phyloP scores from a whole-genome alignment of 176 grass and related monocot species.

The Raddia distichophylla region DNA sequence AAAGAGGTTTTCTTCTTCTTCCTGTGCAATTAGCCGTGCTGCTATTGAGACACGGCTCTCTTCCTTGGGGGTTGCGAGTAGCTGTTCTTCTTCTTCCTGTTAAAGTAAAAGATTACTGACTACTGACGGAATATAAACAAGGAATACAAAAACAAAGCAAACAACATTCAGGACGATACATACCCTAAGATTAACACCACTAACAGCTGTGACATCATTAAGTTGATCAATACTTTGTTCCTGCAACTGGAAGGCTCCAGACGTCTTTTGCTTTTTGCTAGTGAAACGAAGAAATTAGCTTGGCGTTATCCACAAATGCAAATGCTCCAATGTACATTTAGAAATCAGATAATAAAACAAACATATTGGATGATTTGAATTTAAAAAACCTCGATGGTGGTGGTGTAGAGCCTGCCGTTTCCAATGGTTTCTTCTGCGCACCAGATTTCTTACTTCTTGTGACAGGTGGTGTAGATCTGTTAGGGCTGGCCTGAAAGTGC shows the following conservation, averaged over 20 bases:
- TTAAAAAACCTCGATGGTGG: slow-evolving; percentile 63
- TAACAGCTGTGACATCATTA: slow-evolving; percentile 99
- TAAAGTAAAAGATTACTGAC: not conserved
- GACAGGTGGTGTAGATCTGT: slow-evolving; percentile 42
- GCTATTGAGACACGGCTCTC: slow-evolving; percentile 78
- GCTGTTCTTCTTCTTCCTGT: slow-evolving; percentile 96
- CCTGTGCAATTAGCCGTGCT: slow-evolving; percentile 75
- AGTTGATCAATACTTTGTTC: slow-evolving; percentile 99
- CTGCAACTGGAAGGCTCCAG: slow-evolving; percentile 73
- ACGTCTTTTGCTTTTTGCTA: slow-evolving; percentile 93
- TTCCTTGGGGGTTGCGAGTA: slow-evolving; percentile 81
- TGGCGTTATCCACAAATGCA: slow-evolving; percentile 26
- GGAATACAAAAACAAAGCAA: slow-evolving; percentile 7
- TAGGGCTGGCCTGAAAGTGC: slow-evolving; percentile 50
- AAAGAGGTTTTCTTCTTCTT: slow-evolving; percentile 94
- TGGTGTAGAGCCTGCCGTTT: slow-evolving; percentile 60
- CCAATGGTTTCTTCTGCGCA: slow-evolving; percentile 89
- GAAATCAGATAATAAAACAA: slow-evolving; percentile 32
- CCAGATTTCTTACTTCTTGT: slow-evolving; percentile 77
- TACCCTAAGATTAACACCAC: slow-evolving; percentile 98
- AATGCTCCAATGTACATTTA: slow-evolving; percentile 28
- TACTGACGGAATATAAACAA: slow-evolving; percentile 17
- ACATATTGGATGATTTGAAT: slow-evolving; percentile 5
- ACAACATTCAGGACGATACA: slow-evolving; percentile 10
- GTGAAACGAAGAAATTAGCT: slow-evolving; percentile 47